Percentiles rank a stretch among this genome's conserved stretches.
These are phyloP conservation scores for Malus hybrid DNA, from an alignment of 331 rosid genomes.

Conservation along the genomic window DNA sequence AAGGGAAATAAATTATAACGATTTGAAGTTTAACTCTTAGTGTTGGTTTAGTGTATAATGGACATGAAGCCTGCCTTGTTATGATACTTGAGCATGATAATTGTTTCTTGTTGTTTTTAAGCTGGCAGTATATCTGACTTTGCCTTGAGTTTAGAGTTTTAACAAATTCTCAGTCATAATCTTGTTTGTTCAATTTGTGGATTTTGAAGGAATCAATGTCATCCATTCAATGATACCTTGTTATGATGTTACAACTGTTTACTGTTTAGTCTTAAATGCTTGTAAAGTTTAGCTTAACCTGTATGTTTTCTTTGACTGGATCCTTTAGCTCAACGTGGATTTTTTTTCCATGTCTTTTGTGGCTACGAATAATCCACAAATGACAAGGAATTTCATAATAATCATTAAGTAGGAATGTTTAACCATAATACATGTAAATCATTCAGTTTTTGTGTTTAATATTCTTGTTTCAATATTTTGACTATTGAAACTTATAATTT, in stretches of 20 bases:
- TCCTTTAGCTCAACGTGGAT: too few species aligned
- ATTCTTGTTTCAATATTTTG: background rate
- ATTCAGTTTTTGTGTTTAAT: background rate
- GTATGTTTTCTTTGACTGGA: background rate
- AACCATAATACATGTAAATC: background rate
- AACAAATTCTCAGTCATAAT: background rate
- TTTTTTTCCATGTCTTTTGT: background rate
- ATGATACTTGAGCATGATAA: background rate
- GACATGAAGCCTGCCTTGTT: background rate
- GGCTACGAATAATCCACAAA: background rate
- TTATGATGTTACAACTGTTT: too few species aligned
- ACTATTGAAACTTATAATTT: background rate
- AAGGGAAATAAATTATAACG: background rate
- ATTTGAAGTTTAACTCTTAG: background rate
- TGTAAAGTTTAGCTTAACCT: too few species aligned
- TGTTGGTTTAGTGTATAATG: background rate
- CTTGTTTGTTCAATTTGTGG: too few species aligned
- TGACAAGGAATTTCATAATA: background rate
- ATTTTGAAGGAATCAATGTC: too few species aligned
- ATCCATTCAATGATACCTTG: too few species aligned
- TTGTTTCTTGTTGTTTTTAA: background rate
- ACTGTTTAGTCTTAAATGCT: too few species aligned
- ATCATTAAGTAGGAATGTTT: background rate
- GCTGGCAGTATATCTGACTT: background rate
- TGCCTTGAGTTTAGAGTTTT: background rate